Conservation (phyloP, 1,284 basidiomycete genomes). For the Cryptococcus wingfieldii region DNA sequence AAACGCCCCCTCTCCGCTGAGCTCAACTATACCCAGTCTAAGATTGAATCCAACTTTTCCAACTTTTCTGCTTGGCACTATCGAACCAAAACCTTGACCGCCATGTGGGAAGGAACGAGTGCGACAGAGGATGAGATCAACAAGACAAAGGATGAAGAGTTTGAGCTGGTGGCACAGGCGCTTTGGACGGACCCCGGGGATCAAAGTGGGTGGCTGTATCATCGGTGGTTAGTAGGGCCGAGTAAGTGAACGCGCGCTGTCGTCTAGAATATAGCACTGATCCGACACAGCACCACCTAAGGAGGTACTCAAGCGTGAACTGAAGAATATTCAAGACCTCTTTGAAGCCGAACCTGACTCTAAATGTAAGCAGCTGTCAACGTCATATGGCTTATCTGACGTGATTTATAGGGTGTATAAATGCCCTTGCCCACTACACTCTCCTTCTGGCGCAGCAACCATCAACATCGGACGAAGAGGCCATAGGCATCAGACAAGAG, state of each 20-base stretch:
- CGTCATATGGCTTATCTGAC: not conserved
- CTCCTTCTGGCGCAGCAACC: conserved; percentile 24
- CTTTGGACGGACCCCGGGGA: conserved; percentile 96
- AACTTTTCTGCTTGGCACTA: conserved; percentile 99
- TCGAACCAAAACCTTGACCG: conserved; percentile 73
- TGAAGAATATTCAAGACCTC: conserved; percentile 76
- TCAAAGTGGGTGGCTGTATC: conserved; percentile 97
- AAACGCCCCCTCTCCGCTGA: conserved; percentile 54
- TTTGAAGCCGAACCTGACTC: conserved; percentile 85
- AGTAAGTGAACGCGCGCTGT: conserved; percentile 51
- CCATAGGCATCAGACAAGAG: conserved; percentile 17
- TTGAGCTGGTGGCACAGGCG: conserved; percentile 86
- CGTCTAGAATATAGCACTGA: not conserved
- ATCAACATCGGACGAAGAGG: conserved; percentile 10
- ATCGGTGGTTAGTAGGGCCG: conserved; percentile 84
- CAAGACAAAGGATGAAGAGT: conserved; percentile 68
- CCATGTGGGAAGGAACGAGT: conserved; percentile 61
- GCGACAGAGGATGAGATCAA: conserved; percentile 46
- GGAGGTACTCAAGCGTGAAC: conserved; percentile 67
- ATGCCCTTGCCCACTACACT: conserved; percentile 78
- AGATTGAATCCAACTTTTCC: conserved; percentile 92
- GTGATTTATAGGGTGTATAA: conserved; percentile 72
- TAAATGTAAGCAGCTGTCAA: conserved; percentile 63
- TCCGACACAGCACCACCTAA: conserved; percentile 55
- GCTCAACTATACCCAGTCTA: conserved; percentile 74